A percentile compares a stretch with the other conserved stretches of the same genome.
Conservation (phyloP, 75 land plant species). For the Pinus albicaulis region DNA sequence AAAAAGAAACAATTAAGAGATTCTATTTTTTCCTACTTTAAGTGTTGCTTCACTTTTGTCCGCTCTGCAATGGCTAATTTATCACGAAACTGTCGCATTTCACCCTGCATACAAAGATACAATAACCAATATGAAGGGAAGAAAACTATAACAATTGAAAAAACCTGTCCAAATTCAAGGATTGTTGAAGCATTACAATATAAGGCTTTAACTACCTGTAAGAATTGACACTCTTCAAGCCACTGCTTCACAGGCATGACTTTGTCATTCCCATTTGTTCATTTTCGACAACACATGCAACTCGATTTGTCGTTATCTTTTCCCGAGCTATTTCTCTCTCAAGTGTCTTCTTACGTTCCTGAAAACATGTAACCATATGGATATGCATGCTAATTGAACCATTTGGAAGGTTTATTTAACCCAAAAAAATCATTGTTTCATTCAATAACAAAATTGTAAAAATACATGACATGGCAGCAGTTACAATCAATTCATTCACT, state of each 20-base stretch:
- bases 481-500: conserved; percentile 93
- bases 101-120: too few relatives aligned
- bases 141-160: background rate
- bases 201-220: conserved; percentile 51
- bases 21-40: too few relatives aligned
- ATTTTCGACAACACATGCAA: conserved; percentile 65
- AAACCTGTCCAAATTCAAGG: background rate
- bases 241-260: conserved; percentile 97
- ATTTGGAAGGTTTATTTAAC: conserved; percentile 22
- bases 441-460: conserved; percentile 83
- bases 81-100: conserved; percentile 20
- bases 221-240: conserved; percentile 87
- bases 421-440: conserved; percentile 93
- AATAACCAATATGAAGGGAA: too few relatives aligned
- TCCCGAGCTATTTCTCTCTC: too few relatives aligned
- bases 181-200: background rate
- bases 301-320: conserved; percentile 91
- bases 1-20: too few relatives aligned
- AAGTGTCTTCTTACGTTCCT: conserved; percentile 88
- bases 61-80: too few relatives aligned
- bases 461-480: conserved; percentile 84
- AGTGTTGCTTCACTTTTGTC: too few relatives aligned
- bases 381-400: too few relatives aligned
- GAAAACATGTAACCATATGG: too few relatives aligned
- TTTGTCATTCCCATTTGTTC: conserved; percentile 97